Percentiles rank a stretch among this genome's conserved stretches.
Conservation (phyloP, 2,329 filamentous ascomycete species). For the Exserohilum turcica region DNA sequence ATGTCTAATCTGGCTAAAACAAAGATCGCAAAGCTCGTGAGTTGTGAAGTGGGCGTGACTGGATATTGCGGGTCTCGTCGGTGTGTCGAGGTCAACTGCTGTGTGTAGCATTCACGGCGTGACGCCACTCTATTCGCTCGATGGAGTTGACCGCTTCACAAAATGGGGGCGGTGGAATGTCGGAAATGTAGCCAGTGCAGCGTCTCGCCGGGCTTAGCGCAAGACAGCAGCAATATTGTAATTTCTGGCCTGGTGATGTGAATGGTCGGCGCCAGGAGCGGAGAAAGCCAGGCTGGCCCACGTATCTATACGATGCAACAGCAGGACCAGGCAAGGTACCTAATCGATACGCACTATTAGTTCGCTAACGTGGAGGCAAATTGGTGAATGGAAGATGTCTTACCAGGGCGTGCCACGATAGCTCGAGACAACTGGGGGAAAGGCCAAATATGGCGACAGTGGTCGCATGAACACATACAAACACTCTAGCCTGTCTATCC, state of each 20-base stretch:
- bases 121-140: slow-evolving; percentile 24
- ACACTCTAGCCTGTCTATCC: slow-evolving; percentile 35
- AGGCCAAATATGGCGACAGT: slow-evolving; percentile 17
- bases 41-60: slow-evolving; percentile 26
- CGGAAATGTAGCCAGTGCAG: slow-evolving; percentile 11
- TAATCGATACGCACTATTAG: slow-evolving; percentile 26
- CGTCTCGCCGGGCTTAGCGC: slow-evolving; percentile 1
- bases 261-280: slow-evolving; percentile 17
- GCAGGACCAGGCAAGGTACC: slow-evolving; percentile 17
- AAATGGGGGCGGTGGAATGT: slow-evolving; percentile 23
- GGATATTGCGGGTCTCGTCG: slow-evolving; percentile 15
- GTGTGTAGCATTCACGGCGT: slow-evolving; percentile 26
- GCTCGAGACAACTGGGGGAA: slow-evolving; percentile 18
- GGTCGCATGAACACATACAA: slow-evolving; percentile 37
- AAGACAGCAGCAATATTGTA: slow-evolving; percentile 11
- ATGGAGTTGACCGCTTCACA: slow-evolving; percentile 31
- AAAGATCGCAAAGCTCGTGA: background rate
- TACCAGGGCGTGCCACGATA: slow-evolving; percentile 37
- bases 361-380: slow-evolving; percentile 19
- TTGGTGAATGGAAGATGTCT: slow-evolving; percentile 17
- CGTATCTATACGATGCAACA: slow-evolving; percentile 31
- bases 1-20: slow-evolving; percentile 1
- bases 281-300: slow-evolving; percentile 16
- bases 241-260: slow-evolving; percentile 11
- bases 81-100: slow-evolving; percentile 11